A percentile compares a stretch with the other conserved stretches of the same genome.
phyloP scores from a whole-genome alignment of 495 filamentous ascomycete species.

The Penicillium macrosclerotiorum region DNA sequence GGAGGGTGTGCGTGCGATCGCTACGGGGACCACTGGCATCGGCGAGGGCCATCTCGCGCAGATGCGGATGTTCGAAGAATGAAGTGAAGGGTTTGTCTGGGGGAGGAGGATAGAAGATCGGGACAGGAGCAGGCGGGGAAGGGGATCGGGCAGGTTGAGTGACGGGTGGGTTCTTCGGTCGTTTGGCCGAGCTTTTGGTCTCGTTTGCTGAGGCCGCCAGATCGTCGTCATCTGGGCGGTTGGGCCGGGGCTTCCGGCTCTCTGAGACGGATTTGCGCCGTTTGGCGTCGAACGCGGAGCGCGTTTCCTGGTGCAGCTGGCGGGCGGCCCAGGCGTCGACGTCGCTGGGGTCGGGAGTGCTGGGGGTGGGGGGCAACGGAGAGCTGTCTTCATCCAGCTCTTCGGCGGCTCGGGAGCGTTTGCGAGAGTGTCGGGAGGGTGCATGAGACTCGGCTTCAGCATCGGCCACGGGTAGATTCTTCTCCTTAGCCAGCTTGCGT shows the following conservation, averaged over 20 bases:
- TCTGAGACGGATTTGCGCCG: slow-evolving; percentile 22
- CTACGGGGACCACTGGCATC: slow-evolving; percentile 39
- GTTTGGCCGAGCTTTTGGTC: slow-evolving; percentile 33
- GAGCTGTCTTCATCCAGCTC: slow-evolving; percentile 20
- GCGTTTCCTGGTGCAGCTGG: slow-evolving; percentile 73
- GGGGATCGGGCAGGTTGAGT: slow-evolving; percentile 4
- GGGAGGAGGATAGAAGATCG: slow-evolving; percentile 36
- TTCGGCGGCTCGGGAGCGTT: slow-evolving; percentile 20
- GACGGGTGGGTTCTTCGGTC: slow-evolving; percentile 11
- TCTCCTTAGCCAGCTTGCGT: slow-evolving; percentile 66
- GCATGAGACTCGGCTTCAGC: slow-evolving; percentile 11
- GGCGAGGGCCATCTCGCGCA: slow-evolving; percentile 69
- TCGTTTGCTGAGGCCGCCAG: slow-evolving; percentile 17
- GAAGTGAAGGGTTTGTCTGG: slow-evolving; percentile 73
- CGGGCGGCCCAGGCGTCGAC: slow-evolving; percentile 70
- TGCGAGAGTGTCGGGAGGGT: slow-evolving; percentile 22
- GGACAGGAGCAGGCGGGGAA: slow-evolving; percentile 73
- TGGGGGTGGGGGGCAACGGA: slow-evolving; percentile 31
- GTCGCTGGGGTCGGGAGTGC: slow-evolving; percentile 63
- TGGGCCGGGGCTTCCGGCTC: slow-evolving; percentile 11
- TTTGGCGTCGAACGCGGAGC: slow-evolving; percentile 37
- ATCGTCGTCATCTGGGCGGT: slow-evolving; percentile 9
- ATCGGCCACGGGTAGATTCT: slow-evolving; percentile 34
- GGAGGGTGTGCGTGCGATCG: slow-evolving; percentile 42
- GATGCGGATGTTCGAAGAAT: slow-evolving; percentile 75